Conservation (phyloP, 441 rosid genomes). For the Hura crepitans region DNA sequence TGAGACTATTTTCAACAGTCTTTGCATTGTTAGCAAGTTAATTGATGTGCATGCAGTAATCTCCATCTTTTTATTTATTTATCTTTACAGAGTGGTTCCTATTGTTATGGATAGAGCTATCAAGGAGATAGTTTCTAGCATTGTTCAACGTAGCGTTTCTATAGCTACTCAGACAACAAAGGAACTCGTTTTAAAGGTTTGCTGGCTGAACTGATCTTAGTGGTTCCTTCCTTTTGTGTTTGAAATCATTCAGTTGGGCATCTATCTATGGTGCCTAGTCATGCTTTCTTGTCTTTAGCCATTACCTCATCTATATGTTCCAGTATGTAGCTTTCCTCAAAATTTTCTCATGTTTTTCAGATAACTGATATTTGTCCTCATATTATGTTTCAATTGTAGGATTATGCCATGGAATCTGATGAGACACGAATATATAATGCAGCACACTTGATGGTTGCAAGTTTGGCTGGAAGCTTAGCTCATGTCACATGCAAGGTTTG, state of each 20-base stretch:
- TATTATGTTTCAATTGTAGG: slow-evolving; percentile 39
- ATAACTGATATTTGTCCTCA: not conserved
- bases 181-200: slow-evolving; percentile 96
- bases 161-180: slow-evolving; percentile 98
- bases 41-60: not conserved
- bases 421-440: slow-evolving; percentile 90
- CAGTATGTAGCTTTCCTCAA: not conserved
- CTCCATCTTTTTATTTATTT: slow-evolving; percentile 5
- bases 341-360: not conserved
- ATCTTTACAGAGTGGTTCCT: slow-evolving; percentile 80
- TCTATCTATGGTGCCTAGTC: not conserved
- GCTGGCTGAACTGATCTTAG: slow-evolving; percentile 19
- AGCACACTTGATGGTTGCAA: slow-evolving; percentile 98
- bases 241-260: not conserved
- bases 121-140: slow-evolving; percentile 85
- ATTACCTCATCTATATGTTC: not conserved
- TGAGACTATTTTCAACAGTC: slow-evolving; percentile 25
- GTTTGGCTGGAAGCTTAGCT: slow-evolving; percentile 97
- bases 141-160: slow-evolving; percentile 97
- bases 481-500: slow-evolving; percentile 99
- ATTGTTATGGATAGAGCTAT: slow-evolving; percentile 94
- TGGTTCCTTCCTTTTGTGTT: not conserved
- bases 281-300: slow-evolving; percentile 1
- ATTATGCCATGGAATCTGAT: slow-evolving; percentile 88
- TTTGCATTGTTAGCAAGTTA: slow-evolving; percentile 12